Base-by-base conservation (phyloP, 1,139 yeast species). In the Geotrichum aggregatum region DNA sequence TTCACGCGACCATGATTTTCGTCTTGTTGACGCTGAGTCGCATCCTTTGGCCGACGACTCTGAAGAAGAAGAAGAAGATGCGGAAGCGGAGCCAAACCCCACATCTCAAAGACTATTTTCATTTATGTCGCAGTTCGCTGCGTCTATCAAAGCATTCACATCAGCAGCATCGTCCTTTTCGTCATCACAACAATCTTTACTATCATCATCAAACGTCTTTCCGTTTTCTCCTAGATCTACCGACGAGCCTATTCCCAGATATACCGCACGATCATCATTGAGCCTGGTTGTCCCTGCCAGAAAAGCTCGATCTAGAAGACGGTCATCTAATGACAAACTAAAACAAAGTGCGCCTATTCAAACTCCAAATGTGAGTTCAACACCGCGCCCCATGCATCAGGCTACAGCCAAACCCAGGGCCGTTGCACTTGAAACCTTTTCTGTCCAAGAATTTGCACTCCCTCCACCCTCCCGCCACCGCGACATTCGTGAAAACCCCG, bases 401-500 rank as follows among this genome's bases (percentile, higher is more conserved):
- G n/a, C 36, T 16, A 8, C 8, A 5, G 5, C 33, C 24, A 34
- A 34, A 14, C 48, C 48, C 22, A 35, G 36, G 26, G 42, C 50
- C 30, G 46, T 50, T 45, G 49, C 53, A 2, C 35, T 50, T 8
- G 33, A 50, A 21, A 50, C 53, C 3, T 50, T 45, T 35, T 35
- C 26, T 21, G 50, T 50, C 14, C 42, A 50, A 33, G 53, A 50
- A 34, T 50, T 38, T 30, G 47, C 46, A 6, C 50, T 50, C 31
- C 40, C 44, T 30, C 31, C 47, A 39, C 38, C 30, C 44, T 19
- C 14, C 33, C 40, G 41, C n/a, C 33, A 10, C 36, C 47, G 42
- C 33, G 39, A 18, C 10, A 46, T 36, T 44, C 56, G 64, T 59
- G 54, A 69, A 61, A 70, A 70, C 56, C 63, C 71, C n/a, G 67